Evolutionary conservation across 768 basidiomycete species (phyloP).

Genomic region (Antrodiella citrinella): DNA sequence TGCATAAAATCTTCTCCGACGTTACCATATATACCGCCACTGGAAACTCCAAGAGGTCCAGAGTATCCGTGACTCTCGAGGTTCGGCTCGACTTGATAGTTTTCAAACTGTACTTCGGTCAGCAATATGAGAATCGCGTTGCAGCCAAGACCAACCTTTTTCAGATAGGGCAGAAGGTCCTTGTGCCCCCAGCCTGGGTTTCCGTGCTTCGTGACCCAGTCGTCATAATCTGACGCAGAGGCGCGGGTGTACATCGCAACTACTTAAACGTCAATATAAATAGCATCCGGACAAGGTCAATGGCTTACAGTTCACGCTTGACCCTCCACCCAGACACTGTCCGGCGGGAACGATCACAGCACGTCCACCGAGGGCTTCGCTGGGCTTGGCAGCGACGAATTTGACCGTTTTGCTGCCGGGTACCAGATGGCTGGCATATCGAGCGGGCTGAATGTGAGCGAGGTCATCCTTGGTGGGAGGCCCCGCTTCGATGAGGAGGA

Average conservation of each 20-base stretch:
- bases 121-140: constrained; percentile 3
- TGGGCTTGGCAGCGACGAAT: constrained; percentile 30
- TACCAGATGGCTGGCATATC: constrained; percentile 35
- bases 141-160: constrained; percentile 24
- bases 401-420: constrained; percentile 35
- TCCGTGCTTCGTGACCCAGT: constrained; percentile 40
- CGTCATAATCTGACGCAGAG: constrained; percentile 53
- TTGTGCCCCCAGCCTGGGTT: constrained; percentile 53
- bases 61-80: constrained; percentile 28
- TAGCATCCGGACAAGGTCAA: not conserved
- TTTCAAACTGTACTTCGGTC: constrained; percentile 25
- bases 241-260: constrained; percentile 40
- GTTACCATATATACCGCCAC: constrained; percentile 29
- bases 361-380: constrained; percentile 38
- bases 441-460: constrained; percentile 46
- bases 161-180: constrained; percentile 44
- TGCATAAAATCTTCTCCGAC: constrained; percentile 39
- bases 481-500: constrained; percentile 57
- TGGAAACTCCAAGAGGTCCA: constrained; percentile 30
- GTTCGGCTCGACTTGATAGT: constrained; percentile 22
- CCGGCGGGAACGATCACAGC: constrained; percentile 35
- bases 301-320: constrained; percentile 46
- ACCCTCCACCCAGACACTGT: constrained; percentile 54
- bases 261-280: not conserved
- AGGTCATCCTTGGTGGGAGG: constrained; percentile 38